These are phyloP conservation scores for Boechera stricta DNA, from an alignment of 345 rosid genomes.

Conservation along the genomic window DNA sequence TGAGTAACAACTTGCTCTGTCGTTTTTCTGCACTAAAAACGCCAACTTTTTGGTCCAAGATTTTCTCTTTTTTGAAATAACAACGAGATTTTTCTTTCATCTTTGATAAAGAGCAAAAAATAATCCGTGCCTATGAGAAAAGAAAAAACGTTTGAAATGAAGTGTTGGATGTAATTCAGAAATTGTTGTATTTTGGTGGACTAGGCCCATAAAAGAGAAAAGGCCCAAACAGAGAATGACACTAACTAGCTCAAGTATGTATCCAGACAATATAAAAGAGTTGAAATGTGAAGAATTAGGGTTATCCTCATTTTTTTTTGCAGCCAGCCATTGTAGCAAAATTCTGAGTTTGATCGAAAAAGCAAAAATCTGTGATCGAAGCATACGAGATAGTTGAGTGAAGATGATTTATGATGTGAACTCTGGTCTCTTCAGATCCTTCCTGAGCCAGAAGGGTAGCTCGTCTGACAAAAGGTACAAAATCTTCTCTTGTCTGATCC, in stretches of 20 bases:
- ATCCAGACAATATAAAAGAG: slow-evolving; percentile 28
- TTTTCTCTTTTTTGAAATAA: too few species aligned
- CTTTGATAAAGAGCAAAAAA: not conserved
- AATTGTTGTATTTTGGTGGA: not conserved
- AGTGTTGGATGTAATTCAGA: not conserved
- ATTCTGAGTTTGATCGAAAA: not conserved
- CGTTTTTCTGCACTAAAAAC: slow-evolving; percentile 12
- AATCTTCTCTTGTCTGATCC: not conserved
- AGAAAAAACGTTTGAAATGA: not conserved
- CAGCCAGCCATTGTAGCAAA: slow-evolving; percentile 26
- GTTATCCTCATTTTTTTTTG: not conserved
- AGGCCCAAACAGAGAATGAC: slow-evolving; percentile 13
- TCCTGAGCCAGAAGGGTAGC: slow-evolving; percentile 96
- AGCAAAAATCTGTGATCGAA: not conserved
- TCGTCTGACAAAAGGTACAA: slow-evolving; percentile 85
- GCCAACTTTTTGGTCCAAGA: not conserved
- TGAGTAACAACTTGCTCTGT: not conserved
- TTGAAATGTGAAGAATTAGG: slow-evolving; percentile 8
- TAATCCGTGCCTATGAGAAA: not conserved
- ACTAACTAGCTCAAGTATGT: not conserved
- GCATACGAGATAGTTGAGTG: not conserved
- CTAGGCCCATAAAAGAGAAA: slow-evolving; percentile 19
- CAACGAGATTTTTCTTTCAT: not conserved
- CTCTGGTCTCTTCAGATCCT: slow-evolving; percentile 86
- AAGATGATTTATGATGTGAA: slow-evolving; percentile 97